These are phyloP conservation scores for Penicillium fuscoglaucum DNA, from an alignment of 2,329 filamentous ascomycete genomes.

Conservation along the genomic window DNA sequence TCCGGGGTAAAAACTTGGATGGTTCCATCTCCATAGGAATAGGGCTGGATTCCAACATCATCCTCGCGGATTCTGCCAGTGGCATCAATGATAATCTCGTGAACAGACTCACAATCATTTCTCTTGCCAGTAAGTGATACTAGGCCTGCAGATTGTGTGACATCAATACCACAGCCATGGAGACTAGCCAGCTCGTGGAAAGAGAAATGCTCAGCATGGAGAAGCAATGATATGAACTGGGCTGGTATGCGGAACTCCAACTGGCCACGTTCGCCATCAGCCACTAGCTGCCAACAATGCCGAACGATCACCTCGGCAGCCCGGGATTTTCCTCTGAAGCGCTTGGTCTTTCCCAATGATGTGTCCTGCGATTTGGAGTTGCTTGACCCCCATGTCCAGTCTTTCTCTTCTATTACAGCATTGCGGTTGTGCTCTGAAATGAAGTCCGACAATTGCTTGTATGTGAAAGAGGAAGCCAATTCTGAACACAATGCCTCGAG, in stretches of 20 bases:
- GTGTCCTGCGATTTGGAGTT: constrained; percentile 21
- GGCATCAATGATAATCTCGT: constrained; percentile 35
- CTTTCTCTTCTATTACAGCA: neutral
- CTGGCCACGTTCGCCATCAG: constrained; percentile 38
- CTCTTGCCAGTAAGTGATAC: constrained; percentile 40
- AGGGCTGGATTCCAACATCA: constrained; percentile 27
- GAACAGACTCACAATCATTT: constrained; percentile 35
- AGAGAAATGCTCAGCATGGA: constrained; percentile 36
- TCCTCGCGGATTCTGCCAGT: constrained; percentile 33
- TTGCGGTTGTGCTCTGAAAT: constrained; percentile 13
- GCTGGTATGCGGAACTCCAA: constrained; percentile 36
- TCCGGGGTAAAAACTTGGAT: constrained; percentile 23
- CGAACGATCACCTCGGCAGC: constrained; percentile 40
- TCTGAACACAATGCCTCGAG: constrained; percentile 35
- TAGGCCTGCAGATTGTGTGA: constrained; percentile 35
- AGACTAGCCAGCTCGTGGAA: constrained; percentile 40
- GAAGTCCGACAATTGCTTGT: constrained; percentile 36
- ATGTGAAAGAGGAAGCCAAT: constrained; percentile 38
- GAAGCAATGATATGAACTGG: constrained; percentile 32
- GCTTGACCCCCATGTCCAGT: constrained; percentile 34
- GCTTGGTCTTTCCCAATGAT: constrained; percentile 21
- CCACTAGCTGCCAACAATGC: constrained; percentile 41
- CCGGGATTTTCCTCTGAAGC: constrained; percentile 33
- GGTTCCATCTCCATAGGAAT: constrained; percentile 10
- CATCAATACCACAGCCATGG: constrained; percentile 39